These are phyloP conservation scores for Aspergillus awamori DNA, from an alignment of 2,329 filamentous ascomycete genomes.

Conservation along the genomic window DNA sequence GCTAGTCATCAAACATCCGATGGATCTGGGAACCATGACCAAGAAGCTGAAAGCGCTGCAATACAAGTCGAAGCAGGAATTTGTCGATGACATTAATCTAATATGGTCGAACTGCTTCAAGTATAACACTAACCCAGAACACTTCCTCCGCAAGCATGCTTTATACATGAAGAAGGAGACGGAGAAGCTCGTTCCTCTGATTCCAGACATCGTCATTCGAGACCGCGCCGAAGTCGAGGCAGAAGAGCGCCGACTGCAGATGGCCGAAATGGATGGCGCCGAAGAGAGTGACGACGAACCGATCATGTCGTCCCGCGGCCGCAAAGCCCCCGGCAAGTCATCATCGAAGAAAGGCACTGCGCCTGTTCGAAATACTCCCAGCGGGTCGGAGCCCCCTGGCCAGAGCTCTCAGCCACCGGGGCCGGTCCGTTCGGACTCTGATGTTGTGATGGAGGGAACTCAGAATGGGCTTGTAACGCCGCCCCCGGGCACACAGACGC, in stretches of 20 bases:
- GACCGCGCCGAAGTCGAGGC: constrained; percentile 93
- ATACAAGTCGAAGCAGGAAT: constrained; percentile 90
- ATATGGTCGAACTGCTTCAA: constrained; percentile 97
- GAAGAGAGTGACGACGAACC: constrained; percentile 97
- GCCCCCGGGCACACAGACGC: constrained; percentile 75
- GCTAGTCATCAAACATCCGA: constrained; percentile 88
- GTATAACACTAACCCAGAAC: constrained; percentile 88
- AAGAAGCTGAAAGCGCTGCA: constrained; percentile 85
- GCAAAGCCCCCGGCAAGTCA: constrained; percentile 80
- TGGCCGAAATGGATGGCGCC: constrained; percentile 75
- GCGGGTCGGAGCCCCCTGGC: constrained; percentile 75
- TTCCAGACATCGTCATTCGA: constrained; percentile 87
- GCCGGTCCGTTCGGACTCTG: constrained; percentile 68
- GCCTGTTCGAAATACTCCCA: constrained; percentile 71
- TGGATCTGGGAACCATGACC: constrained; percentile 97
- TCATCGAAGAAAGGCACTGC: constrained; percentile 66
- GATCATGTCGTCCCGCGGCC: constrained; percentile 94
- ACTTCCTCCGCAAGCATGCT: constrained; percentile 88
- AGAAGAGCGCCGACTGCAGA: constrained; percentile 78
- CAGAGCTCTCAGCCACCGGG: constrained; percentile 53
- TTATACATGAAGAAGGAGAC: constrained; percentile 97
- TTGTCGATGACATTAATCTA: constrained; percentile 87
- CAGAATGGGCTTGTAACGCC: constrained; percentile 85
- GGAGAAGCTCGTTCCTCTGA: constrained; percentile 91
- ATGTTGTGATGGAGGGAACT: constrained; percentile 71